Evolutionary conservation across 2,329 filamentous ascomycete species (phyloP).

Genomic region (Colletotrichum gigasporum): DNA sequence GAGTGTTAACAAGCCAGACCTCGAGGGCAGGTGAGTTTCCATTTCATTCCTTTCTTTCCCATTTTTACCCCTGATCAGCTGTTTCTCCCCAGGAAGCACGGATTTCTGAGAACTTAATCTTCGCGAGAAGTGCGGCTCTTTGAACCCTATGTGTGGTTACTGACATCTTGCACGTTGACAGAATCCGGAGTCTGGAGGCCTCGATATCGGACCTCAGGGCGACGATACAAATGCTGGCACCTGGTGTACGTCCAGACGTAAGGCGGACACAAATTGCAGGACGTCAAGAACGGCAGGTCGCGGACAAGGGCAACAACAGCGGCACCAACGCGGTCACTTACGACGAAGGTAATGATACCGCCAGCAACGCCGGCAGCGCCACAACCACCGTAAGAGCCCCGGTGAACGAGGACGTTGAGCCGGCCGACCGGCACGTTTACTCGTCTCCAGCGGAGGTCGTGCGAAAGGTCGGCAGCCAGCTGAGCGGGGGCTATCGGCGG

Average conservation of each 20-base stretch:
- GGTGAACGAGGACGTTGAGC: constrained; percentile 22
- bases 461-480: constrained; percentile 25
- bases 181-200: constrained; percentile 21
- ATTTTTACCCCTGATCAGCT: background rate
- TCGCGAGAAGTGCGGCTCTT: too few species aligned
- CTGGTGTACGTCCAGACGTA: constrained; percentile 8
- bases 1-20: constrained; percentile 11
- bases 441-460: constrained; percentile 27
- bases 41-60: background rate
- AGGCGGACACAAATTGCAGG: background rate
- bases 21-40: constrained; percentile 16
- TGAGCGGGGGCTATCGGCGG: constrained; percentile 22
- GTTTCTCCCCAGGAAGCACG: background rate
- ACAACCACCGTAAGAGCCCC: background rate
- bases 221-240: constrained; percentile 18
- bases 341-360: background rate
- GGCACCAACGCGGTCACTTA: too few species aligned
- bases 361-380: background rate
- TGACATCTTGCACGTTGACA: background rate
- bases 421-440: constrained; percentile 24
- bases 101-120: too few species aligned
- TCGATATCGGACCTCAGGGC: constrained; percentile 21
- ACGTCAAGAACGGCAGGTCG: background rate
- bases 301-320: background rate
- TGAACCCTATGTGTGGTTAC: too few species aligned